phyloP scores from a whole-genome alignment of 345 rosid species.

The Passiflora organensis region DNA sequence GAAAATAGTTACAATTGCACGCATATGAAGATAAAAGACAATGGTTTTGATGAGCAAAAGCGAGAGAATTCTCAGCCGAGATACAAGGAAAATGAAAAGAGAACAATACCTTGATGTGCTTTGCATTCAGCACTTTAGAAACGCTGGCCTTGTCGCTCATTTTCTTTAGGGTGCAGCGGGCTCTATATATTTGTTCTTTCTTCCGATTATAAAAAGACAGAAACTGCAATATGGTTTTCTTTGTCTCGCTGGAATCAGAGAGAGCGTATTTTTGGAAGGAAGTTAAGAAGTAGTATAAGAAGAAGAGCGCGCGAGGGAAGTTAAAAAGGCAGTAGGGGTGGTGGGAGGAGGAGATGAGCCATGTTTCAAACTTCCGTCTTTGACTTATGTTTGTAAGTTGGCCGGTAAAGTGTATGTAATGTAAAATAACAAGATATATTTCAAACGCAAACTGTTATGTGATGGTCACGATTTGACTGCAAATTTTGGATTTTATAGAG shows the following conservation, averaged over 20 bases:
- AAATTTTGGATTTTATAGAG: too few species aligned
- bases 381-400: too few species aligned
- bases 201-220: not conserved
- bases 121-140: slow-evolving; percentile 54
- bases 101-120: slow-evolving; percentile 49
- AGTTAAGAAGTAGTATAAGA: too few species aligned
- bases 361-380: too few species aligned
- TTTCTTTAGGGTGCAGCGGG: slow-evolving; percentile 1
- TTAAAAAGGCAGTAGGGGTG: not conserved
- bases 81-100: slow-evolving; percentile 3
- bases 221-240: not conserved
- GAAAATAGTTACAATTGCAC: too few species aligned
- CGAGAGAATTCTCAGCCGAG: not conserved
- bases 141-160: slow-evolving; percentile 66
- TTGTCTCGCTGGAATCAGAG: slow-evolving; percentile 20
- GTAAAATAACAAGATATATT: too few species aligned
- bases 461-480: too few species aligned
- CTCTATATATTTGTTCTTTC: not conserved
- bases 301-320: too few species aligned
- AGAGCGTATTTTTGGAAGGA: slow-evolving; percentile 10
- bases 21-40: too few species aligned
- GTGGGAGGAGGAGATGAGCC: slow-evolving; percentile 13
- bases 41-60: not conserved
- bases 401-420: too few species aligned
- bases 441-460: too few species aligned